Evolutionary conservation across 2,329 filamentous ascomycete genomes (phyloP).

Genomic region (Hypoxylon sp.): DNA sequence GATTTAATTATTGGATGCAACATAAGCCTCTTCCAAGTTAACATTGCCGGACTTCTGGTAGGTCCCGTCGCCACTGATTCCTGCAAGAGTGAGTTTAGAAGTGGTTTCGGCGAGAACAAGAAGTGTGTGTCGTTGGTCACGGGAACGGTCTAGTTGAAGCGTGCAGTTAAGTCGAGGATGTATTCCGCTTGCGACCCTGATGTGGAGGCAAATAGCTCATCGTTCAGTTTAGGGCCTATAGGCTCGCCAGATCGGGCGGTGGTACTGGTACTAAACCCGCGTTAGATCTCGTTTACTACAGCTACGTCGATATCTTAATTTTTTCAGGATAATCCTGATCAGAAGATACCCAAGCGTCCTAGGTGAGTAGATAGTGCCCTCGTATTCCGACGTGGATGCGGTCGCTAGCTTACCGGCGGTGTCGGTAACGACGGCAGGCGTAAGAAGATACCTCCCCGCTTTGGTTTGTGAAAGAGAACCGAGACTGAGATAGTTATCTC

Average conservation of each 20-base stretch:
- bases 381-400: background rate
- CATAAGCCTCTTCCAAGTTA: background rate
- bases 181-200: background rate
- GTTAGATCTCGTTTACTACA: background rate
- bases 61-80: background rate
- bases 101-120: background rate
- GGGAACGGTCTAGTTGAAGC: background rate
- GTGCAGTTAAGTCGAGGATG: background rate
- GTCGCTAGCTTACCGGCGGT: constrained; percentile 3
- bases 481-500: constrained; percentile 4
- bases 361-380: constrained; percentile 8
- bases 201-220: background rate
- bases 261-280: background rate
- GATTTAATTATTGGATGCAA: background rate
- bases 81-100: background rate
- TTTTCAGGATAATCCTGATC: constrained; percentile 3
- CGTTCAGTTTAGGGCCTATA: background rate
- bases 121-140: background rate
- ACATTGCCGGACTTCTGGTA: background rate
- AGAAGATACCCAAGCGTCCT: constrained; percentile 10
- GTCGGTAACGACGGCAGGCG: background rate
- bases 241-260: background rate
- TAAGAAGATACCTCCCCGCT: constrained; percentile 3
- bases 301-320: background rate
- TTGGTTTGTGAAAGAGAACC: constrained; percentile 6